Percentiles rank a stretch among this genome's conserved stretches.
phyloP scores from a whole-genome alignment of 306 rosid genomes.

The Senna tora region DNA sequence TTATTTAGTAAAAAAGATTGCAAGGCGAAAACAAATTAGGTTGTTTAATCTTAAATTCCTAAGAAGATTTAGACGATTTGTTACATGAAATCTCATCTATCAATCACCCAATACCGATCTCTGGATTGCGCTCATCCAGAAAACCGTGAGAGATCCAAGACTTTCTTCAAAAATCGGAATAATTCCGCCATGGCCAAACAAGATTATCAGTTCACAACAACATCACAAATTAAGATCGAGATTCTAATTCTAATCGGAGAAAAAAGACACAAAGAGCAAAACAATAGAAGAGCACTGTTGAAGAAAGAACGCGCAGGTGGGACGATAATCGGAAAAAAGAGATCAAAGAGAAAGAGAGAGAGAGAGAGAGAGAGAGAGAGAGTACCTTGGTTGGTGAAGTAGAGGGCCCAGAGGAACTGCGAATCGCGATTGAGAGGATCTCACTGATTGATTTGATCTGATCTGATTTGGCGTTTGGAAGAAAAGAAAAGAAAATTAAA shows the following conservation, averaged over 20 bases:
- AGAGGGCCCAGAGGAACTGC: background rate
- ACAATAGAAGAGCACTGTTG: no score
- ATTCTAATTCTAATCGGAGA: background rate
- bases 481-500: no score
- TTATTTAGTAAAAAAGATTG: no score
- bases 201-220: background rate
- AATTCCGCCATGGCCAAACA: background rate
- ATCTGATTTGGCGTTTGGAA: no score
- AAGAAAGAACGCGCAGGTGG: no score
- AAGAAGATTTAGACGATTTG: background rate
- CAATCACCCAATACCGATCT: background rate
- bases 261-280: background rate
- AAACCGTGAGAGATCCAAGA: background rate
- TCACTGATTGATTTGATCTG: no score
- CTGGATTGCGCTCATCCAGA: background rate
- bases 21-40: background rate
- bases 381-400: slow-evolving; percentile 7
- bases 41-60: background rate
- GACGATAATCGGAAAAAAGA: background rate
- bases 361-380: background rate
- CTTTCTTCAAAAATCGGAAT: background rate
- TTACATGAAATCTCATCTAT: background rate
- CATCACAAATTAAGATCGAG: background rate
- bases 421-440: background rate
- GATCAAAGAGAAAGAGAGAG: background rate